Evolutionary conservation across 2,329 filamentous ascomycete genomes (phyloP), one percentile per base, ranked within the genome.

Genomic region (Pseudocercospora macadamiae): DNA sequence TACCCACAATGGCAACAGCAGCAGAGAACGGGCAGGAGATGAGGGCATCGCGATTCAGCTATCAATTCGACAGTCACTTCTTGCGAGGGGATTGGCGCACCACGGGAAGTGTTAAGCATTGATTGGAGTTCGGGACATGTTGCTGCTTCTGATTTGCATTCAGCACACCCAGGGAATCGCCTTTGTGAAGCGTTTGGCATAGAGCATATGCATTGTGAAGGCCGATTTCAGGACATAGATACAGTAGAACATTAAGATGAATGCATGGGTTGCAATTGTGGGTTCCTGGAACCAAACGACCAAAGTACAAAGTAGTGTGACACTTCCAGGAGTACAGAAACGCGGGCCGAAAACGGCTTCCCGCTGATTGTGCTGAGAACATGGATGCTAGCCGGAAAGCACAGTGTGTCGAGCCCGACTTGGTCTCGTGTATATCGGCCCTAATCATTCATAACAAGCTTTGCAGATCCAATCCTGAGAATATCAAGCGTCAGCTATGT

Each of bases 181-280:
- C 42, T 47, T 47, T 28, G 23, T 28, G n/a, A 47, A 47, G 42
- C 42, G 42, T 47, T 47, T 23, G 23, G 42, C 42, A 47, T 16
- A 32, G 21, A 47, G 42, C 19, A 12, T 26, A 28, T 47, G 42
- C 42, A 47, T 47, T 47, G 21, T 47, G 10, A 23, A 16, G 19
- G 42, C 42, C 21, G 19, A 25, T 18, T 47, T 26, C n/a, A 47
- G 23, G 23, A 47, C 10, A 47, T 47, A 47, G 14, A 47, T 26
- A 32, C 28, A 32, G 23, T 47, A 47, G 42, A 28, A 23, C 42
- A 47, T 47, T 28, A 23, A 16, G 42, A 47, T 26, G 21, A 47
- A 47, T 45, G n/a, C 42, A 47, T n/a, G n/a, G n/a, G n/a, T n/a
- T n/a, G n/a, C n/a, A n/a, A n/a, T n/a, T n/a, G n/a, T n/a, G n/a